Evolutionary conservation across 495 filamentous ascomycete species (phyloP), one percentile per base, ranked within the genome.

Genomic region (Aspergillus diversus): DNA sequence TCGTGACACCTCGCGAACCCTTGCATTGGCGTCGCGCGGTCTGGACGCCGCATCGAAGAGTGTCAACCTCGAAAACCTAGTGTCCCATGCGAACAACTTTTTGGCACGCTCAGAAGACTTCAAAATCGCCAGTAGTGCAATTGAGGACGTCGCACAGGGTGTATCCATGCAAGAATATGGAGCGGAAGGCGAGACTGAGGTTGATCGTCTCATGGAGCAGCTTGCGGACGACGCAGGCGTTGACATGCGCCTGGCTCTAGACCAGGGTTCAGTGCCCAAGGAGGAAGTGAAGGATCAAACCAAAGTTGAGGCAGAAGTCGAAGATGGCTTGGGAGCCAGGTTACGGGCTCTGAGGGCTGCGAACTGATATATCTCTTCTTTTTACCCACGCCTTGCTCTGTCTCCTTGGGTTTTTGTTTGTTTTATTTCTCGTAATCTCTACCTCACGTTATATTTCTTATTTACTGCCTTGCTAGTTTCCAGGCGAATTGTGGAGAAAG

Each of bases 211-310:
- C 60, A 80, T 81, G 77, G 77, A 80, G 57, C 77, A 81, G 61
- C 69, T 81, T 64, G 79, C 79, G 9, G 79, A 81, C 66, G 75
- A 80, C 68, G 79, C 79, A 4, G 79, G 79, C 11, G 74, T 81
- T 4, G 77, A 81, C 66, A 69, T 79, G 73, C 69, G 79, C 33
- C 56, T 76, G 64, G 73, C 74, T 37, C 52, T 81, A 33, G 79
- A 81, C 53, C 70, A 71, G 13, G 77, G 74, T 60, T 56, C 69
- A 33, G 77, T 69, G 0, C 77, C 77, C 0, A 73, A 77, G 52
- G 71, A 77, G 51, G 76, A 79, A 33, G 76, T 79, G 15, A 77
- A 77, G 62, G 75, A 78, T 50, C 65, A 66, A 16, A 68, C 73
- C 33, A 71, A 73, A 50, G 62, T 55, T 21, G 72, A 77, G 60